A percentile compares a stretch with the other conserved stretches of the same genome.
Evolutionary conservation across 371 early-diverging fungal genomes (phyloP).

Genomic region (Apophysomyces elegans): DNA sequence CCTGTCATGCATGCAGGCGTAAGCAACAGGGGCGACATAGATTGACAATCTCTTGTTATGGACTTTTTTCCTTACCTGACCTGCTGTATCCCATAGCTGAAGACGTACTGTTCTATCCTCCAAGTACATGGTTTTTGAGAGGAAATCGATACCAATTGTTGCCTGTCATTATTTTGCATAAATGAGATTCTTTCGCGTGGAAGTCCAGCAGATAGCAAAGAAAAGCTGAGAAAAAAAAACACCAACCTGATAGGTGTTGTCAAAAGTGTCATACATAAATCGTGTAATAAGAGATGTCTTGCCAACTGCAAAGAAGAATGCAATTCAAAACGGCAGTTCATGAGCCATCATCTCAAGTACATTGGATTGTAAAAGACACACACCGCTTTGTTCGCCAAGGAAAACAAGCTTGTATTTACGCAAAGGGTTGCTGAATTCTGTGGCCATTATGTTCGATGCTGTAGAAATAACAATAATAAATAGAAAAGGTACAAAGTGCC

Average conservation of each 20-base stretch:
- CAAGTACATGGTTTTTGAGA: constrained; percentile 98
- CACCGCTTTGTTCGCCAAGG: constrained; percentile 97
- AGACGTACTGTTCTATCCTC: constrained; percentile 95
- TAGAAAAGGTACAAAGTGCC: constrained; percentile 15
- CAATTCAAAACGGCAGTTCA: background rate
- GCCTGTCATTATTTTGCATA: constrained; percentile 65
- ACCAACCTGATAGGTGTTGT: constrained; percentile 86
- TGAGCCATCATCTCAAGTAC: background rate
- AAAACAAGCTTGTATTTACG: constrained; percentile 93
- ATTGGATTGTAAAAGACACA: constrained; percentile 15
- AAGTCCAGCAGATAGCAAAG: background rate
- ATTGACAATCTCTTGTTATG: background rate
- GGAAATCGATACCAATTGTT: constrained; percentile 99
- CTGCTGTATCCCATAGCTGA: constrained; percentile 99
- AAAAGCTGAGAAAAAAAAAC: background rate
- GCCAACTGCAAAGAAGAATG: constrained; percentile 71
- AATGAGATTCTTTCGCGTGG: background rate
- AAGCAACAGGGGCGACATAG: background rate
- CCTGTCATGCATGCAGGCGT: constrained; percentile 49
- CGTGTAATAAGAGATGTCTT: constrained; percentile 98
- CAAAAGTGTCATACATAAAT: constrained; percentile 98
- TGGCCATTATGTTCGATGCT: constrained; percentile 24
- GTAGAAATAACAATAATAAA: constrained; percentile 17
- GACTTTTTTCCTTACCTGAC: constrained; percentile 74
- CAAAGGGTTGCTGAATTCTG: constrained; percentile 68